Evolutionary conservation across 768 basidiomycete species (phyloP), one percentile per base, ranked within the genome.

Genomic region (Trametopsis cervina): DNA sequence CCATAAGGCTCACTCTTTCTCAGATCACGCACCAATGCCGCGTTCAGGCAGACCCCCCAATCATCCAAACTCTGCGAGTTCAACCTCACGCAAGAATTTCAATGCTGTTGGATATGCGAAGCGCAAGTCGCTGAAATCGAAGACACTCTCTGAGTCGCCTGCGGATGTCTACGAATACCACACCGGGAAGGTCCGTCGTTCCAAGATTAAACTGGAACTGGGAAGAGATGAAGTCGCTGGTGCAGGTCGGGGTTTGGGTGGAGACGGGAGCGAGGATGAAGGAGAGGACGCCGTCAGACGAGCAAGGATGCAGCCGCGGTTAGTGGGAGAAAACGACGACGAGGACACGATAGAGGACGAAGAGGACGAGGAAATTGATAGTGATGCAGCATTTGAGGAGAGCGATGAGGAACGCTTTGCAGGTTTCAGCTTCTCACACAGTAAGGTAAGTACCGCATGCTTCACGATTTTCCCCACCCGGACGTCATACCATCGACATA

Each of bases 341-440:
- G 89, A 93, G 57, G 87, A 90, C 49, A 64, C 58, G 52, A 73
- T 89, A 54, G 80, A 57, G 29, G 55, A 64, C 52, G 60, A 59
- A 40, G 68, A 93, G 53, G 90, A 93, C 58, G 89, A 92, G 59
- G 89, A 92, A 51, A 77, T 92, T 39, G 86, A 89, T 51, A 85
- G 82, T 53, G 91, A 93, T 57, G 82, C 73, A 52, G 90, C 88
- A 1, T 88, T 89, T 51, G 86, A 89, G 52, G 85, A 88, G 60
- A 81, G 77, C 47, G 89, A 89, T 26, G 82, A 82, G 49, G 89
- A 92, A n/a, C 69, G 73, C 2, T 90, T 82, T 65, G 81, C 80
- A 9, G 83, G 80, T 2, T 84, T 84, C 53, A 56, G 52, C 12
- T 74, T 75, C 51, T 55, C 61, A 35, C 73, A 77, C 4, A 36